These are phyloP conservation scores for Pyrenophora graminea DNA, from an alignment of 2,329 filamentous ascomycete species.

Conservation along the genomic window DNA sequence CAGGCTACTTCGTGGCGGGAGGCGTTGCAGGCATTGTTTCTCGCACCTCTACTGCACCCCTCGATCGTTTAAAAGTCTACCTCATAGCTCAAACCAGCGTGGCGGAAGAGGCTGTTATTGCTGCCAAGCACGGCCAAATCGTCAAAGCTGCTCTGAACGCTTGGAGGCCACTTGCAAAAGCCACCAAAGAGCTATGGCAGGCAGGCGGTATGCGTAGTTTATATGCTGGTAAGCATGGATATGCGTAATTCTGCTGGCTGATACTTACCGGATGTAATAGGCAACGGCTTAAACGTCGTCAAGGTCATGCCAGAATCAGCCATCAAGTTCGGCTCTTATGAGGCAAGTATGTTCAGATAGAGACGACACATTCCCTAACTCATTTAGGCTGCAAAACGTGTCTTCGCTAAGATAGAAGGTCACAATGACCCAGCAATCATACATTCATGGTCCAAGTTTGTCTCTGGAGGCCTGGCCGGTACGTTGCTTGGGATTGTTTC, in stretches of 20 bases:
- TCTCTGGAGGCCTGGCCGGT: slow-evolving; percentile 83
- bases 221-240: slow-evolving; percentile 74
- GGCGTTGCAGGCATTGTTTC: slow-evolving; percentile 93
- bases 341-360: slow-evolving; percentile 55
- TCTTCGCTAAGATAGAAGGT: slow-evolving; percentile 83
- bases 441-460: slow-evolving; percentile 82
- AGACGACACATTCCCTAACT: slow-evolving; percentile 14
- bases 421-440: slow-evolving; percentile 81
- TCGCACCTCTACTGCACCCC: slow-evolving; percentile 89
- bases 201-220: slow-evolving; percentile 86
- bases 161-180: slow-evolving; percentile 70
- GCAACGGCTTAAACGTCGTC: slow-evolving; percentile 92
- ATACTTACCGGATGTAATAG: slow-evolving; percentile 52
- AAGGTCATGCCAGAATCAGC: slow-evolving; percentile 99
- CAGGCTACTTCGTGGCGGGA: slow-evolving; percentile 98
- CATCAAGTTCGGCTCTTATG: slow-evolving; percentile 97
- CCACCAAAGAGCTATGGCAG: slow-evolving; percentile 77
- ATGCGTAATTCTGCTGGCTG: neutral
- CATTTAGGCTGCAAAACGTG: slow-evolving; percentile 76
- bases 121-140: slow-evolving; percentile 71
- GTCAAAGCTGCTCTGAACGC: slow-evolving; percentile 68
- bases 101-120: slow-evolving; percentile 63
- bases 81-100: slow-evolving; percentile 85
- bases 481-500: neutral
- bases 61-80: slow-evolving; percentile 97